phyloP scores from a whole-genome alignment of 768 basidiomycete species.

The Tephrocybe sp. region DNA sequence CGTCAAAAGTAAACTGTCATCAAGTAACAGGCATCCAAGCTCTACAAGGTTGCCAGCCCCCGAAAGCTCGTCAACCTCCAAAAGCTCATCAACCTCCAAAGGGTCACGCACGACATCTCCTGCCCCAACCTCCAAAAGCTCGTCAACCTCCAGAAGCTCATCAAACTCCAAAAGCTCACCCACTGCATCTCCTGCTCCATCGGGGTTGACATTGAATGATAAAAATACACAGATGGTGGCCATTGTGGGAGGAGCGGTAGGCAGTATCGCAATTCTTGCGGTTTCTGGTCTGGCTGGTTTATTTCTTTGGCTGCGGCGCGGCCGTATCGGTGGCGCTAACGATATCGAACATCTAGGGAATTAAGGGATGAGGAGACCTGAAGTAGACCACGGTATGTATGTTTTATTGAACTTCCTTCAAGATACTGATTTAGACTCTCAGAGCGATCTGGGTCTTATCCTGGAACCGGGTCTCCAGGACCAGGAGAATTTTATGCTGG shows the following conservation, averaged over 20 bases:
- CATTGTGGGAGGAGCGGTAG: conserved; percentile 4
- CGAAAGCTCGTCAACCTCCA: no score
- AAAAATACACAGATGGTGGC: neutral
- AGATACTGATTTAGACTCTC: neutral
- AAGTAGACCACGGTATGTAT: conserved; percentile 1
- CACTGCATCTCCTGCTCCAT: no score
- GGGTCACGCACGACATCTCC: no score
- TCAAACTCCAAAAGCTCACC: no score
- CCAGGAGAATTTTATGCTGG: conserved; percentile 6
- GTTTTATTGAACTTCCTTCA: neutral
- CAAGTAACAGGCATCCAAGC: no score
- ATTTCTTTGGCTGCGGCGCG: neutral
- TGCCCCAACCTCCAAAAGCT: no score
- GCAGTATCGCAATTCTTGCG: neutral
- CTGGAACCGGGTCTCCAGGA: conserved; percentile 7
- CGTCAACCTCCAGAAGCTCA: no score
- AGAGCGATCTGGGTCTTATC: conserved; percentile 9
- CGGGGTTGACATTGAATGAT: no score
- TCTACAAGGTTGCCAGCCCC: no score
- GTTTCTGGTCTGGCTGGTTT: neutral
- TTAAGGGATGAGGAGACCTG: neutral
- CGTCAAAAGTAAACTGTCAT: no score
- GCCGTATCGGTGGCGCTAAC: neutral
- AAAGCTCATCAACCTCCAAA: no score
- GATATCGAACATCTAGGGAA: neutral